Evolutionary conservation across 1,284 basidiomycete species (phyloP), one percentile per base, ranked within the genome.

Genomic region (Irpex sp.): DNA sequence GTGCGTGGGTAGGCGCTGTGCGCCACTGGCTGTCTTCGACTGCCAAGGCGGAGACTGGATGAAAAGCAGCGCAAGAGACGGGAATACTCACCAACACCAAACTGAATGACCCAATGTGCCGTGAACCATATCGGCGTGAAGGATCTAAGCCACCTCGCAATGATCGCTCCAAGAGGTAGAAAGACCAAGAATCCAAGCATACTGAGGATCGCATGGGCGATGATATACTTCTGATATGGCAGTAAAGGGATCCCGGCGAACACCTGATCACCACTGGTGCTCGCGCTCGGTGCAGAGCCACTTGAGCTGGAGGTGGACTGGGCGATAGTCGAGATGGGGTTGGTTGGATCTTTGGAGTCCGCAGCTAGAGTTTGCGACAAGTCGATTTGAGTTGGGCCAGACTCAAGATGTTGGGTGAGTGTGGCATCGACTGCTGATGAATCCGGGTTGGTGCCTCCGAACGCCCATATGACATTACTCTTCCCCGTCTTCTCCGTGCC

Each of bases 141-240:
- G 5, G 74, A 73, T 35, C 75, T 69, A 9, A 70, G 58, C 59
- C 70, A 75, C 43, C 75, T 68, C 54, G 75, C 72, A 37, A 75
- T 59, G 35, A 74, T 61, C 8, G 72, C 70, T 19, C 74, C 75
- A 7, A 70, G 63, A 3, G 75, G 75, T 5, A 76, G 66, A 9
- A 71, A 58, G 13, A 72, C 68, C 50, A 77, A 65, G 65, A 74
- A 76, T 0, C 72, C 75, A 66, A 75, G 62, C 54, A 68, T 66
- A 63, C 67, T 73, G 39, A 73, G 63, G 35, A 73, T 66, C 4
- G 73, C 77, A 66, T 81, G 80, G 1, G 78, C 77, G 49, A 81
- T 69, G 60, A 81, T 68, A 63, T 68, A 65, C 63, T 73, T 67
- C 68, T 73, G 68, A 66, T 68, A 75, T 47, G 67, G 67, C 35